Base-by-base conservation (phyloP, 2,329 filamentous ascomycete species). In the Fusarium xylarioides region DNA sequence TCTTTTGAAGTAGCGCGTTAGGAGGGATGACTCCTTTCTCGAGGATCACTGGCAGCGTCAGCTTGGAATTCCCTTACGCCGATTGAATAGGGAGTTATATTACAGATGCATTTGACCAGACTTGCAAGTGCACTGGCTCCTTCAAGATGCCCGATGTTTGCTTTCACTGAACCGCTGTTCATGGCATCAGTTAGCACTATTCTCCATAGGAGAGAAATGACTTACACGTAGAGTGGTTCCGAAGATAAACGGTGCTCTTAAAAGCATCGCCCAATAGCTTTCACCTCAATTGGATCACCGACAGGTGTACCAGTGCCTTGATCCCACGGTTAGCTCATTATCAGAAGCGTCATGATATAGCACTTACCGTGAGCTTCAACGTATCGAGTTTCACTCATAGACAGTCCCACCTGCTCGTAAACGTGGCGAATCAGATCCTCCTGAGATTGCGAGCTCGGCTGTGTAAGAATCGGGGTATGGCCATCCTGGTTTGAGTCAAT, bases 391-490 rank as follows among this genome's bases (percentile, higher is more conserved):
- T 73, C 52, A 1, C 57, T 54, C 4, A 77, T 69, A 4, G 75
- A 63, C 5, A 80, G 68, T 6, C 73, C 81, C 2, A 80, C 79
- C 8, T 66, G 57, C 0, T 59, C n/a, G 40, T 82, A 82, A 3
- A 79, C 78, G 3, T 76, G 69, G 32, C 69, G 55, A 26, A 82
- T 81, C 5, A 81, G 66, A 11, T 63, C 60, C 11, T 72, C 55
- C 30, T 78, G 75, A 0, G 69, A 56, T 19, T 56, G 30, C 0
- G 49, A 55, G 10, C 67, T 76, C 0, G 74, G 74, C 34, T 73
- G 75, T 18, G 84, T 85, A 26, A 86, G 81, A 3, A 82, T 82
- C 10, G 59, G 71, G 1, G 84, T 85, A 4, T 78, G 73, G 2
- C 86, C 86, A 63, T 87, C 85, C 44, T 82, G 74, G 55, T 84